Conservation (phyloP, 805 yeast genomes). For the Metschnikowia continentalis region DNA sequence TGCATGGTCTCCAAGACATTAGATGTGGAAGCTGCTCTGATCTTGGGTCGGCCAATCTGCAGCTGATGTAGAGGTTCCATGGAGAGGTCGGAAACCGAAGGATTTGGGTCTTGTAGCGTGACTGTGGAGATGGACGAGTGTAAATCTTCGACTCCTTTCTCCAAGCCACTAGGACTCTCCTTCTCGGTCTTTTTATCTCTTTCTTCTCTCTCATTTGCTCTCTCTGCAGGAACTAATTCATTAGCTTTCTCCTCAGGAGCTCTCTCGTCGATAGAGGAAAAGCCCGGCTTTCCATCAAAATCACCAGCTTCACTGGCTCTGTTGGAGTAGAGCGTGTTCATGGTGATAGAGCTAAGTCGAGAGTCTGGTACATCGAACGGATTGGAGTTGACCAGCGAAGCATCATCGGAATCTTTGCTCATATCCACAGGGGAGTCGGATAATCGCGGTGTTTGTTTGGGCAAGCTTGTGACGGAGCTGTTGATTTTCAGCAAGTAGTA, state of each 20-base stretch:
- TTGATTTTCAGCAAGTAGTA: constrained; percentile 33
- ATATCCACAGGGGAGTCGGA: constrained; percentile 24
- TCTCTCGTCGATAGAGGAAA: constrained; percentile 1
- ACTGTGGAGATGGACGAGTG: constrained; percentile 20
- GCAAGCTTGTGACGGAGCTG: constrained; percentile 19
- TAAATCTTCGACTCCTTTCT: constrained; percentile 2
- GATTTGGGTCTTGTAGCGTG: constrained; percentile 12
- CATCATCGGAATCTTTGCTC: constrained; percentile 33
- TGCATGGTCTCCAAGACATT: constrained; percentile 7
- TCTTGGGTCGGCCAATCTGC: constrained; percentile 7
- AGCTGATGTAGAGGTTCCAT: constrained; percentile 2
- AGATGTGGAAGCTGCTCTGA: constrained; percentile 16
- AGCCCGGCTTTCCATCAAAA: not conserved
- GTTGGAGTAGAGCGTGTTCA: constrained; percentile 20
- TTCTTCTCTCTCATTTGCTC: too few relatives aligned
- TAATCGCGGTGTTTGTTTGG: constrained; percentile 24
- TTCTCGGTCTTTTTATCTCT: too few relatives aligned
- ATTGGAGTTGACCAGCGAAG: constrained; percentile 27
- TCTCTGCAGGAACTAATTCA: too few relatives aligned
- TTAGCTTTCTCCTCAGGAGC: not conserved
- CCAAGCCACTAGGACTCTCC: not conserved
- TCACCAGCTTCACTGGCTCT: constrained; percentile 6
- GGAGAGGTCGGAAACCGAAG: not conserved
- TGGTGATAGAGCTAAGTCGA: constrained; percentile 36
- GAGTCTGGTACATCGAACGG: constrained; percentile 35